These are phyloP conservation scores for Rhododendron simsii DNA, from an alignment of 148 eudicot genomes.

Conservation along the genomic window DNA sequence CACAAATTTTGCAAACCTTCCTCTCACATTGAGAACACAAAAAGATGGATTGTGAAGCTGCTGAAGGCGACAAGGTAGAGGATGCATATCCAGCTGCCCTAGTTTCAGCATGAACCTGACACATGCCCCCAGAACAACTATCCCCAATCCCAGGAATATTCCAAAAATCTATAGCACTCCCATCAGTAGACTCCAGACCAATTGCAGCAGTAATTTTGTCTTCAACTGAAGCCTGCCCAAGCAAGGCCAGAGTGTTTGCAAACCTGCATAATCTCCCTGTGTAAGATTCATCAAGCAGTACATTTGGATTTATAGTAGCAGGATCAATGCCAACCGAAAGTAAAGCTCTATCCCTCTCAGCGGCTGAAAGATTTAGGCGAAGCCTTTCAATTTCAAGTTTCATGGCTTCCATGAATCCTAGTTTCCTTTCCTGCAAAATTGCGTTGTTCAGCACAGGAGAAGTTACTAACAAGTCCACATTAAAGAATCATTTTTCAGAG, in stretches of 20 bases:
- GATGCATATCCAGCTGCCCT: constrained; percentile 22
- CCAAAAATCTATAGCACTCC: constrained; percentile 75
- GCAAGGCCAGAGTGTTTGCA: constrained; percentile 68
- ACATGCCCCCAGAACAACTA: constrained; percentile 61
- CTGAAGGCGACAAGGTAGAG: constrained; percentile 26
- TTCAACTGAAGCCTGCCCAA: constrained; percentile 80
- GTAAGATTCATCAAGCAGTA: constrained; percentile 70
- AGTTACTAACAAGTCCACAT: background rate
- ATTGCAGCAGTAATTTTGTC: constrained; percentile 68
- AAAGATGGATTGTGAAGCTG: constrained; percentile 34
- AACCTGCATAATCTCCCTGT: constrained; percentile 62
- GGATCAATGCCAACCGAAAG: constrained; percentile 83
- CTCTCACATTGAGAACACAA: constrained; percentile 68
- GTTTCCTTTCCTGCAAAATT: constrained; percentile 53
- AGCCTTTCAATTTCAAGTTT: constrained; percentile 90
- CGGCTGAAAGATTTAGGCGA: constrained; percentile 74
- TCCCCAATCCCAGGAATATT: constrained; percentile 66
- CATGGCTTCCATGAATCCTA: constrained; percentile 80
- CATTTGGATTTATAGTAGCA: constrained; percentile 85
- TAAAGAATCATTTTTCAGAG: background rate
- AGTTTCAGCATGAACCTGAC: constrained; percentile 82
- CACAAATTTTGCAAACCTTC: constrained; percentile 79
- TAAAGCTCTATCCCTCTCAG: constrained; percentile 89
- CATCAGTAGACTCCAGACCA: constrained; percentile 58
- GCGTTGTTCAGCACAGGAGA: background rate